A percentile compares a stretch with the other conserved stretches of the same genome.
Evolutionary conservation across 2,329 filamentous ascomycete species (phyloP).

Genomic region (Hypocreales sp.): DNA sequence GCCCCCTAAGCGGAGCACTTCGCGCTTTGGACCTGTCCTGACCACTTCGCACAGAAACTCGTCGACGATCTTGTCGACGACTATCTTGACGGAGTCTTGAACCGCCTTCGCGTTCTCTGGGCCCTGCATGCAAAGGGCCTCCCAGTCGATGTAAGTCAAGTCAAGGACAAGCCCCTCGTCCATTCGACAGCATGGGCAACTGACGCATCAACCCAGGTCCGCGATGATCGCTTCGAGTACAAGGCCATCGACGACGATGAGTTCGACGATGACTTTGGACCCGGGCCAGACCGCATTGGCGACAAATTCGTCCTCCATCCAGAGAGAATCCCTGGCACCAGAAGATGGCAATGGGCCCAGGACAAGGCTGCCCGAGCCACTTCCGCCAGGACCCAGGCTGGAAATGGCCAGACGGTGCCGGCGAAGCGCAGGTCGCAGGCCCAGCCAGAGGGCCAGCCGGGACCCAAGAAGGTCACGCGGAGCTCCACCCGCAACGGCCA

Average conservation of each 20-base stretch:
- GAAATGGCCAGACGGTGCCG: constrained; percentile 16
- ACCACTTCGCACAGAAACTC: not conserved
- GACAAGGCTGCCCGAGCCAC: constrained; percentile 19
- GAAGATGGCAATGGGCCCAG: constrained; percentile 22
- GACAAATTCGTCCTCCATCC: constrained; percentile 29
- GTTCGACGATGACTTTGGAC: constrained; percentile 24
- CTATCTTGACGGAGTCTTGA: constrained; percentile 29
- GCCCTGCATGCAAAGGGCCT: constrained; percentile 25
- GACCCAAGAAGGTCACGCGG: constrained; percentile 30
- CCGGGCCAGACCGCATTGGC: constrained; percentile 24
- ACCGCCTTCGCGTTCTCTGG: constrained; percentile 28
- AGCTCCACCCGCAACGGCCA: constrained; percentile 14
- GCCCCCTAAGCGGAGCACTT: too few relatives aligned
- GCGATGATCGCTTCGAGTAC: constrained; percentile 28
- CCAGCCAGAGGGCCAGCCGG: constrained; percentile 31
- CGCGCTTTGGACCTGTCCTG: not conserved
- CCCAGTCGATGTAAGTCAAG: constrained; percentile 29
- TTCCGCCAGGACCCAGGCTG: constrained; percentile 13
- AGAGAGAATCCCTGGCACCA: constrained; percentile 24
- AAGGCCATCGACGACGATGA: constrained; percentile 28
- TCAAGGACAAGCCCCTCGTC: too few relatives aligned
- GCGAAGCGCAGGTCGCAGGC: constrained; percentile 35
- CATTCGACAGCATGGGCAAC: too few relatives aligned
- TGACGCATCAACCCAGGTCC: constrained; percentile 13
- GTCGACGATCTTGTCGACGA: constrained; percentile 20